Evolutionary conservation across 1,284 basidiomycete genomes (phyloP), one percentile per base, ranked within the genome.

Genomic region (Ustilago loliicola): DNA sequence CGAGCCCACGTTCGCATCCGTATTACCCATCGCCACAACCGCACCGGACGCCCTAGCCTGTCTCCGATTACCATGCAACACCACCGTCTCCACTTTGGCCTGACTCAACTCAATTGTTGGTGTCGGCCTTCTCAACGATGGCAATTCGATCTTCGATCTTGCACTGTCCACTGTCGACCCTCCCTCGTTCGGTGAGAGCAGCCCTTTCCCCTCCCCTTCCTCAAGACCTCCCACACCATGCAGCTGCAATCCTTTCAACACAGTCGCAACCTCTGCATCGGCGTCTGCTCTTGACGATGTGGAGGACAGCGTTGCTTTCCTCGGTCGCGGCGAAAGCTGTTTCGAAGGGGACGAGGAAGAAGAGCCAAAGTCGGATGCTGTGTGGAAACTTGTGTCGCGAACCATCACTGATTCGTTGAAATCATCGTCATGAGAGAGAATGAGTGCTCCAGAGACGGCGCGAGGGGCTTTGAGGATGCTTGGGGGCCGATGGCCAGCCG

Each of bases 31-130:
- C 3, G 38, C 15, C 15, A 15, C 3, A 15, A 15, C 36, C 36
- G 15, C 36, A 8, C 62, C 69, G 3, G 69, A 69, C 0, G 66
- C 66, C 1, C 64, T 40, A 0, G 77, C 77, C 23, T 80, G 77
- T 7, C 70, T 50, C n/a, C 47, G 51, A 51, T 80, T 80, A n/a
- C 66, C 77, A 23, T 80, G 77, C 40, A 80, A 55, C 6, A 71
- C 61, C 5, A 77, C 67, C 7, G 65, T 64, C 13, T 71, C 74
- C 19, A 58, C 63, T 25, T 65, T 72, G 2, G 62, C 72, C 40
- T 63, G 65, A 23, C 64, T 80, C 48, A 80, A 17, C 53, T 70
- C 67, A 48, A 67, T 71, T 17, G 73, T 77, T 11, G 75, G 70
- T 27, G 70, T 70, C 7, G 75, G 63, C 3, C 62, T 51, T 6